These are phyloP conservation scores for Termitomyces sp. DNA, from an alignment of 768 basidiomycete species.

Conservation along the genomic window DNA sequence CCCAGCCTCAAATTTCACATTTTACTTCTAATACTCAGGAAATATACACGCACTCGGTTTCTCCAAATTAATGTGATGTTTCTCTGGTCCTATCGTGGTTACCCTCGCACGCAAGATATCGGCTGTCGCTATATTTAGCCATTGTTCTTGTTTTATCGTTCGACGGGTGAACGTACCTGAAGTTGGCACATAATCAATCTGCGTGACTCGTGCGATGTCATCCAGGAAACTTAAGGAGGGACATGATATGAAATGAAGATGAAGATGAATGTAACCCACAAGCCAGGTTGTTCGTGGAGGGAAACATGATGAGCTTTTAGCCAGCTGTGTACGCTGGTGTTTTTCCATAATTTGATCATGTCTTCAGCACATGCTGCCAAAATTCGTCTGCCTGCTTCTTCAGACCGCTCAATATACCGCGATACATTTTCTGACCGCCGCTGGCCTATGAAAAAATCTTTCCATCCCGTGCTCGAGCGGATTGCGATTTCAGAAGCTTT, in stretches of 20 bases:
- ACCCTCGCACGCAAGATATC: slow-evolving; percentile 66
- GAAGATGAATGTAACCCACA: slow-evolving; percentile 37
- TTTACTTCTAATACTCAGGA: not conserved
- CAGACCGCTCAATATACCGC: slow-evolving; percentile 13
- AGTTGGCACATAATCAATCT: slow-evolving; percentile 48
- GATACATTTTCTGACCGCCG: slow-evolving; percentile 20
- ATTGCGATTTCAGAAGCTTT: slow-evolving; percentile 46
- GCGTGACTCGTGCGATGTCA: slow-evolving; percentile 48
- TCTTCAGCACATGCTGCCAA: slow-evolving; percentile 52
- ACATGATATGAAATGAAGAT: not conserved
- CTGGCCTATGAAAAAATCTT: slow-evolving; percentile 36
- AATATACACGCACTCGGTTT: slow-evolving; percentile 21
- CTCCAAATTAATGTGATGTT: slow-evolving; percentile 55
- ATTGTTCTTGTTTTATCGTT: too few species aligned
- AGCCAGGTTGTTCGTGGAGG: slow-evolving; percentile 57
- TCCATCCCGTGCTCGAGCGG: slow-evolving; percentile 49
- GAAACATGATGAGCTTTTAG: slow-evolving; percentile 40
- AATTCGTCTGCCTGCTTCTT: slow-evolving; percentile 44
- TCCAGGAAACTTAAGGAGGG: slow-evolving; percentile 48
- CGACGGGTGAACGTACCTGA: slow-evolving; percentile 35
- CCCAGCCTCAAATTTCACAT: not conserved
- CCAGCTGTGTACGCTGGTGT: slow-evolving; percentile 38
- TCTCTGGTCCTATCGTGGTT: slow-evolving; percentile 61
- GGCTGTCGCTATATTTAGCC: slow-evolving; percentile 38
- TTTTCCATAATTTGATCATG: slow-evolving; percentile 52